These are phyloP conservation scores for Plasmodium gonderi DNA, from an alignment of 169 alveolate species.

Conservation along the genomic window DNA sequence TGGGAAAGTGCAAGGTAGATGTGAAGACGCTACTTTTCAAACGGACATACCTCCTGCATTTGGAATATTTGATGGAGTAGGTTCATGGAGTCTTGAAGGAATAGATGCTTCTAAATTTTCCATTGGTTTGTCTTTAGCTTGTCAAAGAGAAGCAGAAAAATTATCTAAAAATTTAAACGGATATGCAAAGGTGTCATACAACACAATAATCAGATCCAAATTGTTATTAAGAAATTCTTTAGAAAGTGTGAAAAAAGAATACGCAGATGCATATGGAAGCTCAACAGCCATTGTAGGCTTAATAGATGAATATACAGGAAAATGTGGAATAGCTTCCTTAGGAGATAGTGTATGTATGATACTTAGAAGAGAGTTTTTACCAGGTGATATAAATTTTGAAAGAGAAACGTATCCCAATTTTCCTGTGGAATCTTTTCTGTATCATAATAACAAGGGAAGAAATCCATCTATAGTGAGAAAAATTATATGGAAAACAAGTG, in stretches of 20 bases:
- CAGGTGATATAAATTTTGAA: slow-evolving; percentile 76
- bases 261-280: slow-evolving; percentile 83
- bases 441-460: slow-evolving; percentile 54
- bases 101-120: slow-evolving; percentile 82
- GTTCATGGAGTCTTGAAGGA: slow-evolving; percentile 84
- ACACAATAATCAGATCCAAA: slow-evolving; percentile 77
- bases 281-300: slow-evolving; percentile 82
- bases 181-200: slow-evolving; percentile 72
- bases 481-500: slow-evolving; percentile 78
- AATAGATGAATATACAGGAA: slow-evolving; percentile 76
- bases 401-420: slow-evolving; percentile 65
- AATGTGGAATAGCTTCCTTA: slow-evolving; percentile 79
- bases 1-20: slow-evolving; percentile 75
- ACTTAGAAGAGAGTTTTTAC: slow-evolving; percentile 77
- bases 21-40: slow-evolving; percentile 81
- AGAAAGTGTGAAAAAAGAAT: slow-evolving; percentile 73
- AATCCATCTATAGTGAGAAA: slow-evolving; percentile 78
- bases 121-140: slow-evolving; percentile 77
- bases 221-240: slow-evolving; percentile 75
- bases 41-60: slow-evolving; percentile 79
- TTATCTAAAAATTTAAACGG: slow-evolving; percentile 58
- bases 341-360: slow-evolving; percentile 81
- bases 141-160: slow-evolving; percentile 71
- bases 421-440: slow-evolving; percentile 66
- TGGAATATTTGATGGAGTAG: slow-evolving; percentile 85